phyloP scores from a whole-genome alignment of 176 grass and related monocot genomes.

The Triticum dicoccoides region DNA sequence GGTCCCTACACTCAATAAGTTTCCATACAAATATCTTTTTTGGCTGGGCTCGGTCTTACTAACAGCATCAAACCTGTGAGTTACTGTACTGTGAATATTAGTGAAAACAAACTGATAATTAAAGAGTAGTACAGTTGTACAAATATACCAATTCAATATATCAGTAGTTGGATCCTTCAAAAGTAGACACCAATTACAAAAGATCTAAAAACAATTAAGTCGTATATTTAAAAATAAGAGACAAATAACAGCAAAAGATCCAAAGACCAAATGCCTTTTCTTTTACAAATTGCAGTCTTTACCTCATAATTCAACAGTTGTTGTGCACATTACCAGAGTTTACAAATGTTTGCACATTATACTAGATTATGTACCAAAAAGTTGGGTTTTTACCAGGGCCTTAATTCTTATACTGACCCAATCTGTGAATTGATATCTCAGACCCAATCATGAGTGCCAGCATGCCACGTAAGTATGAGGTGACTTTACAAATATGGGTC shows the following conservation, averaged over 20 bases:
- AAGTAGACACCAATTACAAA: neutral
- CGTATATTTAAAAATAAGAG: neutral
- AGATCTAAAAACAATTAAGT: neutral
- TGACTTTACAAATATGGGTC: neutral
- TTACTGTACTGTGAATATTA: neutral
- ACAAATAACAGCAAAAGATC: too few relatives aligned
- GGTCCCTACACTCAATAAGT: neutral
- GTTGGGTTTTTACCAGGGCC: too few relatives aligned
- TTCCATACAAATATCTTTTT: neutral
- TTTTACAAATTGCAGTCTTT: neutral
- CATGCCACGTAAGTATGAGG: too few relatives aligned
- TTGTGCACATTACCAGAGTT: neutral
- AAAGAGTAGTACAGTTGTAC: neutral
- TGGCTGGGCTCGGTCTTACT: neutral
- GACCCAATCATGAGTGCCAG: neutral
- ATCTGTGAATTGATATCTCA: neutral
- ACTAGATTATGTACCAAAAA: neutral
- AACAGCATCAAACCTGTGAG: neutral
- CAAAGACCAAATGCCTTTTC: neutral
- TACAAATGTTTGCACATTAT: neutral
- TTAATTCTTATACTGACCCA: neutral
- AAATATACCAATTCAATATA: slow-evolving; percentile 2
- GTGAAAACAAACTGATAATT: neutral
- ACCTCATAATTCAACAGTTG: neutral
- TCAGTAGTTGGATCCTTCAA: neutral